These are phyloP conservation scores for Neurospora sp. DNA, from an alignment of 495 filamentous ascomycete species.

Conservation along the genomic window DNA sequence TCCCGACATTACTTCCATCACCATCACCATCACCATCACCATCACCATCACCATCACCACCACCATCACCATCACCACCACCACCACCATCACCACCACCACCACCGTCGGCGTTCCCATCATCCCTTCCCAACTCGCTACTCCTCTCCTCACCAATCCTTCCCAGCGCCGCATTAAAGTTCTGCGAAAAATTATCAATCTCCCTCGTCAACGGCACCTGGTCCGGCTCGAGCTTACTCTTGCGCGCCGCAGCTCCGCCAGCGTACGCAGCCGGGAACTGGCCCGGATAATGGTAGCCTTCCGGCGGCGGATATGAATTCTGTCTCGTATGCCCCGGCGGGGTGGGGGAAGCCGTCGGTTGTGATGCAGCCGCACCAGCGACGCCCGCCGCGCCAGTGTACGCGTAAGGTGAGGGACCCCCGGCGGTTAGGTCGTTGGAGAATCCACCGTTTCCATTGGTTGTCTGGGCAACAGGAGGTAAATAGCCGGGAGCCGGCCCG, in stretches of 20 bases:
- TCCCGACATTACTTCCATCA: background rate
- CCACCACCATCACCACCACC: slow-evolving; percentile 1
- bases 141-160: slow-evolving; percentile 30
- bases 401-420: slow-evolving; percentile 12
- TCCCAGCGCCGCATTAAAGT: slow-evolving; percentile 24
- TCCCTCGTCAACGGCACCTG: slow-evolving; percentile 27
- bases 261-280: slow-evolving; percentile 15
- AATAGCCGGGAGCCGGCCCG: slow-evolving; percentile 2
- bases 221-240: slow-evolving; percentile 13
- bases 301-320: slow-evolving; percentile 14
- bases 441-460: slow-evolving; percentile 1
- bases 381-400: slow-evolving; percentile 8
- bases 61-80: too few species aligned
- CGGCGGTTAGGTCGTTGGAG: slow-evolving; percentile 12
- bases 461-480: slow-evolving; percentile 7
- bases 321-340: background rate
- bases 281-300: slow-evolving; percentile 11
- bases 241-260: slow-evolving; percentile 4
- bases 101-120: slow-evolving; percentile 1
- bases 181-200: slow-evolving; percentile 33
- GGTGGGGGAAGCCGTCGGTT: background rate
- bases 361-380: background rate
- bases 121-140: background rate
- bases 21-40: slow-evolving; percentile 4
- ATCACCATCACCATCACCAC: slow-evolving; percentile 6